Base-by-base conservation (phyloP, 257 asterid species). In the Eustoma russellianum region DNA sequence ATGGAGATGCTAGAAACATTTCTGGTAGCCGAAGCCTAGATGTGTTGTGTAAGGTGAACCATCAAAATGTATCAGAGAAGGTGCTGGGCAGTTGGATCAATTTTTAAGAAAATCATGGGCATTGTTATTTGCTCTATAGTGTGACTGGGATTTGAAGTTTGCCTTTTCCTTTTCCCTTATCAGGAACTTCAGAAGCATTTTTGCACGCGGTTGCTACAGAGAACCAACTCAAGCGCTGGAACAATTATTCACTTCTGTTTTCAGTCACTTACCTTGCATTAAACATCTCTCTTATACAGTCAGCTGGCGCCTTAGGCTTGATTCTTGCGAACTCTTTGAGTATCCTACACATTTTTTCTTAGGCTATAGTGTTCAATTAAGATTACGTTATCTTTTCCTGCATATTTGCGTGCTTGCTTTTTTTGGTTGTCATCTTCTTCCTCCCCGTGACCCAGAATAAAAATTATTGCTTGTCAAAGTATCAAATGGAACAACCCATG, bases 131-230 rank as follows among this genome's bases (percentile, higher is more conserved):
- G 19, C 7, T 8, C 33, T 17, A 15, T 47, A 14, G 17, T 34
- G 53, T 46, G 52, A 16, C 41, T 17, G 15, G 56, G 44, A 30
- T 13, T 40, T 64, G n/a, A 41, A 59, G 13, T 24, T 24, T 24
- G 40, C 33, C 57, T 48, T 0, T 35, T 13, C 28, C 44, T 52
- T 12, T 8, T 54, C 55, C 55, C 54, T 41, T 41, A 33, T 58
- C 83, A 92, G 97, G 97, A 70, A 92, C 94, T 45, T 85, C 97
- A 33, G 99, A 92, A 72, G 95, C 97, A 59, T 92, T 92, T 80
- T 61, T 92, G 79, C 99, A 88, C 54, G 97, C 99, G 33, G 94
- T 92, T 68, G 94, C 99, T 56, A 72, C 85, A 35, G 90, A 92
- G 83, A 64, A 66, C 48, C 77, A 86, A 70, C 88, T 92, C 40